Evolutionary conservation across 352 stramenopile genomes (phyloP).

Genomic region (Chrysophaeum taylorii): DNA sequence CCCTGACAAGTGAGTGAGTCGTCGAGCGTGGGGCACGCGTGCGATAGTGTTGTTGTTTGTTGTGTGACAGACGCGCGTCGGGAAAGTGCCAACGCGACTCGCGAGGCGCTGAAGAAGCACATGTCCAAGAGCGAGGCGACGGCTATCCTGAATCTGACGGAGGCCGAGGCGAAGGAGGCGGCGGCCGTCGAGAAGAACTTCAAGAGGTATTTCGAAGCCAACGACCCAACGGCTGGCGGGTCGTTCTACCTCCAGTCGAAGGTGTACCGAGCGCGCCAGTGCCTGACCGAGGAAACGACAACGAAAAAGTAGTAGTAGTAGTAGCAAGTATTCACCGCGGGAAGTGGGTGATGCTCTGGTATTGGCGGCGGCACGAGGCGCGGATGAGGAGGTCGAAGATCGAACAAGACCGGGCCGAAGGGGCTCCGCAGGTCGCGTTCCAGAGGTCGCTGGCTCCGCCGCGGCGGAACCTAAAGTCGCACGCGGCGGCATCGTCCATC

Average conservation of each 20-base stretch:
- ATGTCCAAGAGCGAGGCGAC: slow-evolving; percentile 29
- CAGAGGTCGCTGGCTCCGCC: too few species aligned
- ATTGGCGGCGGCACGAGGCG: too few species aligned
- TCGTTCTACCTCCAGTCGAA: slow-evolving; percentile 43
- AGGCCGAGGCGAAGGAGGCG: slow-evolving; percentile 12
- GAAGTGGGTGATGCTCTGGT: too few species aligned
- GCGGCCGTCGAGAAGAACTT: slow-evolving; percentile 26
- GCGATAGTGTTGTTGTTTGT: too few species aligned
- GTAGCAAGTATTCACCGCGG: too few species aligned
- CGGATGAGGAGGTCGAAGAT: too few species aligned
- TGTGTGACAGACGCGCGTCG: slow-evolving; percentile 10
- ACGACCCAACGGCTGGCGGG: slow-evolving; percentile 35
- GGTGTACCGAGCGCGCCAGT: slow-evolving; percentile 35
- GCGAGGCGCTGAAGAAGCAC: slow-evolving; percentile 19
- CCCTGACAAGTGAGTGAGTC: neutral
- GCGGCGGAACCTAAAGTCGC: too few species aligned
- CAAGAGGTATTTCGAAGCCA: slow-evolving; percentile 32
- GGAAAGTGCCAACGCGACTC: neutral
- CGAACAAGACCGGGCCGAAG: too few species aligned
- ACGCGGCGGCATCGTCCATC: too few species aligned
- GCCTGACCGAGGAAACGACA: slow-evolving; percentile 29
- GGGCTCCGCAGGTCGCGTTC: too few species aligned
- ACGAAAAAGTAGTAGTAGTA: slow-evolving; percentile 26
- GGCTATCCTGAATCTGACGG: slow-evolving; percentile 32
- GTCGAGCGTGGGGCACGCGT: neutral